Base-by-base conservation (phyloP, 2,329 filamentous ascomycete species). In the Nakataea oryzae region DNA sequence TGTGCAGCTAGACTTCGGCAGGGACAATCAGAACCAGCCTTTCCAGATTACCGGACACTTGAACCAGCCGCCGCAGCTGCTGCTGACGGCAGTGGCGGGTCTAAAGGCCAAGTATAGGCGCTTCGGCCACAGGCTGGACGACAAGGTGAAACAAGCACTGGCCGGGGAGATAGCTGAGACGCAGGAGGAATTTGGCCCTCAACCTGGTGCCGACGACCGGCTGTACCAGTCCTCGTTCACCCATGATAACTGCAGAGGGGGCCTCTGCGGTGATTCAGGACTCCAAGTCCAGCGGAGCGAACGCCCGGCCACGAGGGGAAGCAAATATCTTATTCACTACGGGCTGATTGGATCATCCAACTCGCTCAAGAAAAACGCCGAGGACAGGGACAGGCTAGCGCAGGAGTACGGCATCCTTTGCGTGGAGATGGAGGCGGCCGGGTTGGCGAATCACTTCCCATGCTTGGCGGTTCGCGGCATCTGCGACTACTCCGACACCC, bases 1-100 rank as follows among this genome's bases (percentile, higher is more conserved):
- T 1, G 58, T 73, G 6, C 67, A 74, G 17, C 69, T 70, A 58
- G 67, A 70, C 30, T 69, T 67, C 58, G 69, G 69, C 4, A 70
- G 69, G 58, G 62, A 64, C 1, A 64, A 63, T 12, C 62, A 64
- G 57, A 62, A 65, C 2, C 59, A 67, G 13, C 64, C 67, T 58
- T 63, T 63, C 17, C 26, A 60, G 28, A 17, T 17, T 3, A 65
- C 60, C 2, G 61, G 58, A 9, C 47, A 34, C 28, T 28, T 63
- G n/a, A 47, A 64, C 54, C 9, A 50, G 27, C 63, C 63, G 13
- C 64, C 64, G 0, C 29, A n/a, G 6, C 14, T 57, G 1, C 60
- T 66, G 0, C 60, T 50, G 12, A 34, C 54, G 3, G 65, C 65
- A 41, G 12, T 47, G 9, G 28, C 56, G 3, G n/a, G 26, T 13